Conservation (phyloP, 176 grass and related monocot species). For the Avena sativa region DNA sequence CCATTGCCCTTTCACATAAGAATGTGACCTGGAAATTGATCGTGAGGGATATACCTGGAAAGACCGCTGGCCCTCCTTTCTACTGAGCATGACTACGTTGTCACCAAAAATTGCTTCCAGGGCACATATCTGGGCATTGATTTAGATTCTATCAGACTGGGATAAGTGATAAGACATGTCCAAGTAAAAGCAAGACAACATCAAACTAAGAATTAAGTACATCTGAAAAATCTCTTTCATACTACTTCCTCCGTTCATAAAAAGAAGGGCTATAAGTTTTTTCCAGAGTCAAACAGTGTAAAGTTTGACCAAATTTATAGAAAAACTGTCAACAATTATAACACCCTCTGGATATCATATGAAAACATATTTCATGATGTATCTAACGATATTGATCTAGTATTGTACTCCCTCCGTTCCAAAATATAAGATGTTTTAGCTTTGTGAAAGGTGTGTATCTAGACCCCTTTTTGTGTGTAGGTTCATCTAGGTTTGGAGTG, state of each 20-base stretch:
- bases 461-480: too few species aligned
- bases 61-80: constrained; percentile 51
- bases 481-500: too few species aligned
- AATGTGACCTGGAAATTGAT: constrained; percentile 24
- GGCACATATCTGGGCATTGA: constrained; percentile 66
- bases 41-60: constrained; percentile 63
- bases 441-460: too few species aligned
- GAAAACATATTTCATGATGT: too few species aligned
- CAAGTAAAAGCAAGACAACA: background rate
- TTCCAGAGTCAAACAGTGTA: too few species aligned
- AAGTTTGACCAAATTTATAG: too few species aligned
- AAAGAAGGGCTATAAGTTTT: background rate
- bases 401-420: too few species aligned
- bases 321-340: too few species aligned
- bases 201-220: too few species aligned
- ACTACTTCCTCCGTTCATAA: background rate
- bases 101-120: constrained; percentile 86
- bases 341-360: too few species aligned
- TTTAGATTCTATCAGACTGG: constrained; percentile 30
- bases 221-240: background rate
- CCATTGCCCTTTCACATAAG: constrained; percentile 1
- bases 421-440: too few species aligned
- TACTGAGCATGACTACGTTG: constrained; percentile 50
- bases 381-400: too few species aligned
- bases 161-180: background rate